A percentile compares a stretch with the other conserved stretches of the same genome.
phyloP scores from a whole-genome alignment of 139 green algal genomes.

The Chlorella sp. region DNA sequence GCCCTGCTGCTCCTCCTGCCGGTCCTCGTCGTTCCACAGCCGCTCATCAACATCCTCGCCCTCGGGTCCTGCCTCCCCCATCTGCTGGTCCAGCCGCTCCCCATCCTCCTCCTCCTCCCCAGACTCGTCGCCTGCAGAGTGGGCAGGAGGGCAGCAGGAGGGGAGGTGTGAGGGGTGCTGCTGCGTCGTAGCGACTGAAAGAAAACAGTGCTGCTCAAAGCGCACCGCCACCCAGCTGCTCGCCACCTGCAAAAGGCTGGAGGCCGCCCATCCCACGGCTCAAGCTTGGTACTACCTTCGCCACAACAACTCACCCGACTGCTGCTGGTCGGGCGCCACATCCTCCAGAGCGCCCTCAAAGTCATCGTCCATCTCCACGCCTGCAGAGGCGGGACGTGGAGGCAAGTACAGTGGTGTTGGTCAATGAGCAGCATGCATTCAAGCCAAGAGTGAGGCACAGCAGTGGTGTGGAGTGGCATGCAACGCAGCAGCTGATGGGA shows the following conservation, averaged over 20 bases:
- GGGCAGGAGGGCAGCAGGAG: background rate
- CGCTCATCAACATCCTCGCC: slow-evolving; percentile 92
- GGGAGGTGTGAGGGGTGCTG: background rate
- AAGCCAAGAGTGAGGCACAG: too few species aligned
- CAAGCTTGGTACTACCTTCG: too few species aligned
- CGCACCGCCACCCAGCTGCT: too few species aligned
- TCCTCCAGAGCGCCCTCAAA: slow-evolving; percentile 94
- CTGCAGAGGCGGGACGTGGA: slow-evolving; percentile 15
- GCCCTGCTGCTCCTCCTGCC: slow-evolving; percentile 46
- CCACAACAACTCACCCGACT: slow-evolving; percentile 42
- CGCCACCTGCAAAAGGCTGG: too few species aligned
- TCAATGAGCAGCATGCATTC: too few species aligned
- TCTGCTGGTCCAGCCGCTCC: slow-evolving; percentile 75
- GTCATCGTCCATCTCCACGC: slow-evolving; percentile 98
- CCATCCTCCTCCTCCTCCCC: slow-evolving; percentile 70
- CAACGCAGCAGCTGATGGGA: too few species aligned
- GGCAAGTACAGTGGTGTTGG: too few species aligned
- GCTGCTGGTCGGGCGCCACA: slow-evolving; percentile 55
- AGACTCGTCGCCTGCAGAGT: slow-evolving; percentile 65
- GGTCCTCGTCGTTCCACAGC: slow-evolving; percentile 86
- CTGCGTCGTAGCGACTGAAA: background rate
- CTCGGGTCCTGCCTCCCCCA: slow-evolving; percentile 78
- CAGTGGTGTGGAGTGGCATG: too few species aligned
- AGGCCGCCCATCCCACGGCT: too few species aligned
- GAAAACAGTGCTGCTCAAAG: too few species aligned